phyloP scores from a whole-genome alignment of 768 basidiomycete genomes.

The Xerocomellus chrysenteron region DNA sequence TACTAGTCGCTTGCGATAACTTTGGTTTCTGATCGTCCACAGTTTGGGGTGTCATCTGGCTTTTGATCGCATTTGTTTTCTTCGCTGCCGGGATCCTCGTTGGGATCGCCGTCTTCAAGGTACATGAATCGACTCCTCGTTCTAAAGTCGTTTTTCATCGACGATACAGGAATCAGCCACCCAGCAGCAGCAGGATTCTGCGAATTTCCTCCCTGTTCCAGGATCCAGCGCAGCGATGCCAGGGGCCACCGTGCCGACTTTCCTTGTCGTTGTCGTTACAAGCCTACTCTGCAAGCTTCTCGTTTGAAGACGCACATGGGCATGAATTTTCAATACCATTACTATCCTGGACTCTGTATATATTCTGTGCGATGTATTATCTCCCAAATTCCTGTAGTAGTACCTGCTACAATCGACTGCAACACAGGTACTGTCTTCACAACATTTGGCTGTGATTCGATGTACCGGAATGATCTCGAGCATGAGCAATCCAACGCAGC shows the following conservation, averaged over 20 bases:
- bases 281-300: conserved; percentile 28
- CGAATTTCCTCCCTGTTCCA: conserved; percentile 61
- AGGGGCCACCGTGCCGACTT: conserved; percentile 27
- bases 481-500: not conserved
- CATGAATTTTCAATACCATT: not conserved
- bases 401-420: not conserved
- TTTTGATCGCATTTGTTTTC: conserved; percentile 69
- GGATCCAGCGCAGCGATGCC: conserved; percentile 42
- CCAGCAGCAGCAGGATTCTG: conserved; percentile 51
- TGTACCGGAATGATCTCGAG: not conserved
- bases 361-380: conserved; percentile 9
- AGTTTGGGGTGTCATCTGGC: conserved; percentile 93
- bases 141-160: not conserved
- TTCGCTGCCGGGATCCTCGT: conserved; percentile 76
- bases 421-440: not conserved
- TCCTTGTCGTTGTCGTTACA: conserved; percentile 22
- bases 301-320: not conserved
- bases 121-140: conserved; percentile 27
- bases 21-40: conserved; percentile 4
- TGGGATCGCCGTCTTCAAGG: conserved; percentile 81
- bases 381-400: not conserved
- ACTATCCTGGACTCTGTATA: not conserved
- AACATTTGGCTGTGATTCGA: not conserved
- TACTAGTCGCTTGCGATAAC: not conserved
- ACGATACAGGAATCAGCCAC: conserved; percentile 52